Evolutionary conservation across 2,329 filamentous ascomycete genomes (phyloP), one percentile per base, ranked within the genome.

Genomic region (Fusarium sp.): DNA sequence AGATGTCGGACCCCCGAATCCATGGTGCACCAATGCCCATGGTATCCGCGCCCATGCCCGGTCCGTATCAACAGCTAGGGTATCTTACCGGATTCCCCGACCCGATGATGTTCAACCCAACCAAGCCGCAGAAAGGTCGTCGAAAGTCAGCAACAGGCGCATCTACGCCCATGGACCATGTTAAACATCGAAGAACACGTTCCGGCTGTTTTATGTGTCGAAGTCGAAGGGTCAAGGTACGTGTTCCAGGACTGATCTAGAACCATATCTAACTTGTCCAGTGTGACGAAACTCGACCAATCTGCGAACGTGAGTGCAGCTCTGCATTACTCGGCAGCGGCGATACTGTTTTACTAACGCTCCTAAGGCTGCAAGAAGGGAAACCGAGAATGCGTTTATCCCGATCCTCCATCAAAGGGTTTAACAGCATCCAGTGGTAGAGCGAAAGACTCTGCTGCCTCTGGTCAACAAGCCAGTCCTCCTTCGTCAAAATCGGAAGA

Each of bases 151-250:
- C 63, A 8, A 59, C 68, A 28, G 71, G 66, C 1, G 73, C 79
- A 3, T 82, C 80, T 4, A 62, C 80, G 43, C 91, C 71, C 22
- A 39, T 66, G 34, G 75, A 96, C 61, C 89, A 91, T 72, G 90
- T 96, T 67, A 98, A 98, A 77, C 94, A 98, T 75, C 90, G 93
- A 61, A 88, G 95, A 68, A 98, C 95, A 39, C 85, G 95, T 69
- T 97, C 93, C 64, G 95, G 95, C 26, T 99, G 95, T 78, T 97
- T 83, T 65, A 98, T 93, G 42, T 99, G 95, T 77, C 86, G 95
- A 57, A 89, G 89, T 70, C 86, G 95, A 67, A 87, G 95, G 75
- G 93, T 98, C 47, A 98, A 90, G 83, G 87, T 88, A 79, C 65
- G 73, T n/a, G 35, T 36, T 5, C 48, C 13, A 19, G n/a, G 24